These are phyloP conservation scores for Aspergillus indologenus DNA, from an alignment of 495 filamentous ascomycete genomes.

Conservation along the genomic window DNA sequence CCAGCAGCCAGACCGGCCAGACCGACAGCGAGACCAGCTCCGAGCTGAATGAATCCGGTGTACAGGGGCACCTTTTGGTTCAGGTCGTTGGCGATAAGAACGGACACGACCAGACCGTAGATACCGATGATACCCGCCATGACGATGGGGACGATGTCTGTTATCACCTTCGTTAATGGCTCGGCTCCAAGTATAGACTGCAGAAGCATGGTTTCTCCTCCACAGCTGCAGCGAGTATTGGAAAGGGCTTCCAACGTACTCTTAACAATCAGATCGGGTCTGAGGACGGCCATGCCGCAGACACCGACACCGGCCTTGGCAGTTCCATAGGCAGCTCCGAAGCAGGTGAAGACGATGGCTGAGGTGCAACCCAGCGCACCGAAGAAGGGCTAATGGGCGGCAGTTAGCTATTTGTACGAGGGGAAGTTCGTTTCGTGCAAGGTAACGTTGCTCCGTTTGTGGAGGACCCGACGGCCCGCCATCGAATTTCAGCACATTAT, in stretches of 20 bases:
- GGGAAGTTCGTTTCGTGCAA: slow-evolving; percentile 1
- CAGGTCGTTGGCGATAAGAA: slow-evolving; percentile 92
- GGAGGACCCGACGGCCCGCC: slow-evolving; percentile 12
- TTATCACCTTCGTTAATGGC: slow-evolving; percentile 19
- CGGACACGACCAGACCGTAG: slow-evolving; percentile 98
- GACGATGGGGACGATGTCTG: slow-evolving; percentile 99
- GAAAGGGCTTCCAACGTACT: slow-evolving; percentile 59
- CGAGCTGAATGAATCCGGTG: slow-evolving; percentile 95
- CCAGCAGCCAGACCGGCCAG: slow-evolving; percentile 95
- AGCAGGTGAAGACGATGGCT: slow-evolving; percentile 98
- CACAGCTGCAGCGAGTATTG: neutral
- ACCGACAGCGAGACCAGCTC: slow-evolving; percentile 94
- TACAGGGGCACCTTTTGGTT: slow-evolving; percentile 80
- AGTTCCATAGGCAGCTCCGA: slow-evolving; percentile 96
- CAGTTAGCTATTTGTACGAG: slow-evolving; percentile 24
- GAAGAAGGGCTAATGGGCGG: slow-evolving; percentile 80
- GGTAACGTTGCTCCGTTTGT: neutral
- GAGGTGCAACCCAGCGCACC: slow-evolving; percentile 98
- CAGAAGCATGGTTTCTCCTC: neutral
- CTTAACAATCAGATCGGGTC: slow-evolving; percentile 98
- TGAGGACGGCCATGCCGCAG: slow-evolving; percentile 93
- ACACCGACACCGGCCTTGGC: slow-evolving; percentile 99
- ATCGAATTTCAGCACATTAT: slow-evolving; percentile 15
- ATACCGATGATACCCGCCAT: slow-evolving; percentile 99
- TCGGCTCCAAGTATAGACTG: neutral